Evolutionary conservation across 345 rosid genomes (phyloP).

Genomic region (Litchi chinensis): DNA sequence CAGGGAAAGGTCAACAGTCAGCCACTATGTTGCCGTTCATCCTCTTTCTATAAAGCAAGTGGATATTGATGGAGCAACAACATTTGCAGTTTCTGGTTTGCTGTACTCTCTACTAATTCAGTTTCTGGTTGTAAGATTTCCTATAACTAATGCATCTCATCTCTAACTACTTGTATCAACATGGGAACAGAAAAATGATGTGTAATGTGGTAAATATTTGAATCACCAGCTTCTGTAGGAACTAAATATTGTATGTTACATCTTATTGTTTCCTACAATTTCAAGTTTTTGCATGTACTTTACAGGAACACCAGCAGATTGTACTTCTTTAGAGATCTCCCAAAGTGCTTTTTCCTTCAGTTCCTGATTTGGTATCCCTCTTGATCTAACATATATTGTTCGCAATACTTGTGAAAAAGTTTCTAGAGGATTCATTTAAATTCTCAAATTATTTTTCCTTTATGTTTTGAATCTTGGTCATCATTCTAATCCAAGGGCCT

Average conservation of each 20-base stretch:
- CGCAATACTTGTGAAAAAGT: no score
- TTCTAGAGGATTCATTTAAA: not conserved
- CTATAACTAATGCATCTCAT: no score
- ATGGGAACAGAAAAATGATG: no score
- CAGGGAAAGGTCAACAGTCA: conserved; percentile 77
- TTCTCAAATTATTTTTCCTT: not conserved
- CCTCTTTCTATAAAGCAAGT: conserved; percentile 60
- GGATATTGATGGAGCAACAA: conserved; percentile 66
- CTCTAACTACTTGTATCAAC: no score
- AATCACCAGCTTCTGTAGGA: no score
- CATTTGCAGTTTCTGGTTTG: conserved; percentile 74
- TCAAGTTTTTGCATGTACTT: not conserved
- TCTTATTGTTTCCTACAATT: no score
- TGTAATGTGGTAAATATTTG: no score
- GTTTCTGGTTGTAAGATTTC: no score
- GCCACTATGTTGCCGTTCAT: conserved; percentile 71
- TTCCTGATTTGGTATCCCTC: conserved; percentile 74
- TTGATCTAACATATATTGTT: not conserved
- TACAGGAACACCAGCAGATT: conserved; percentile 93
- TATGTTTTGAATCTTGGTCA: no score
- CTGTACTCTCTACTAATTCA: no score
- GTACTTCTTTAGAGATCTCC: conserved; percentile 74
- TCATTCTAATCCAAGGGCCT: no score
- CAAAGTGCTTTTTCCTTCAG: conserved; percentile 57
- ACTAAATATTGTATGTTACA: no score